Percentiles rank a stretch among this genome's conserved stretches.
Conservation (phyloP, 2,329 filamentous ascomycete genomes). For the Parascedosporium putredinis region DNA sequence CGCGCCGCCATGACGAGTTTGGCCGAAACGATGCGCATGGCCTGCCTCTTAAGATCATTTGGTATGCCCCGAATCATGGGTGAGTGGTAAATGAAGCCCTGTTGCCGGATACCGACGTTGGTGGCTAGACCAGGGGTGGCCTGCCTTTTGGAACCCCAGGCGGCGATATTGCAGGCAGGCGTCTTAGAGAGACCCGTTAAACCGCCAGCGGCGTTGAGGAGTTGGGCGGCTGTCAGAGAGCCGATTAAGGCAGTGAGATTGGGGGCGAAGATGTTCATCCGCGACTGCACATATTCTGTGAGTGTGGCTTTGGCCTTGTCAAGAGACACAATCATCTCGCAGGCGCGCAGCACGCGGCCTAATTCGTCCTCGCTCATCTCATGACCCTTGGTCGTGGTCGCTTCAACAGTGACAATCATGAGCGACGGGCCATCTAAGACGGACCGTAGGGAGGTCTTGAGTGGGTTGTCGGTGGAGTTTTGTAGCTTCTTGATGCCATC, state of each 20-base stretch:
- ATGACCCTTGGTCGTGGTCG: conserved; percentile 75
- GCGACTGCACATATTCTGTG: conserved; percentile 89
- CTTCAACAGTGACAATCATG: conserved; percentile 94
- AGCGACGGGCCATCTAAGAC: conserved; percentile 81
- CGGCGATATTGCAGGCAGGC: conserved; percentile 83
- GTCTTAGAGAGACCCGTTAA: conserved; percentile 82
- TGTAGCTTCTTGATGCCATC: conserved; percentile 73
- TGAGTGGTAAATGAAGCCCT: conserved; percentile 89
- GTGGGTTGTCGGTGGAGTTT: conserved; percentile 64
- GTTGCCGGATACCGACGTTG: conserved; percentile 81
- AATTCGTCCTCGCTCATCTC: conserved; percentile 69
- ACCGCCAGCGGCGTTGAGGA: conserved; percentile 91
- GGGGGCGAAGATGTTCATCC: conserved; percentile 92
- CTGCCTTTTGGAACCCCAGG: conserved; percentile 81
- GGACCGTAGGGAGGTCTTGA: conserved; percentile 64
- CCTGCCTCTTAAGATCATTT: conserved; percentile 80
- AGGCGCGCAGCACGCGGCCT: conserved; percentile 62
- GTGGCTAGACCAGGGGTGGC: conserved; percentile 72
- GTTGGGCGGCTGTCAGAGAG: conserved; percentile 83
- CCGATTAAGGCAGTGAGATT: conserved; percentile 87
- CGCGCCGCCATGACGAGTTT: conserved; percentile 92
- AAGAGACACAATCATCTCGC: conserved; percentile 78
- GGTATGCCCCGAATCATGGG: conserved; percentile 79
- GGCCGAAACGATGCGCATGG: conserved; percentile 85
- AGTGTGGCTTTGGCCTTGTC: conserved; percentile 79